phyloP scores from a whole-genome alignment of 1,284 basidiomycete genomes.

The Ustilago vetiveriae region DNA sequence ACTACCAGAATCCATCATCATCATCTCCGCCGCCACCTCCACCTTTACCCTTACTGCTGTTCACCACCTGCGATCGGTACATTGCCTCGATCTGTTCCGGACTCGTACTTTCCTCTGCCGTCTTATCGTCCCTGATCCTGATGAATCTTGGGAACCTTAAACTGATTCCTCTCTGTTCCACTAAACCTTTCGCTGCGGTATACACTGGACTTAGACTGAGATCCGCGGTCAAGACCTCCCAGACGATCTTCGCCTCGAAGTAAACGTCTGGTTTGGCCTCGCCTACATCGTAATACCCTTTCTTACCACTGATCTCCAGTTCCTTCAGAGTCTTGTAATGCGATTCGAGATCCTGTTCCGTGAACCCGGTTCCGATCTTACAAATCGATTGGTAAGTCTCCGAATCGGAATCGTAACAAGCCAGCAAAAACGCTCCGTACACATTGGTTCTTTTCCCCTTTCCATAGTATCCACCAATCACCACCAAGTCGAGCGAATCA shows the following conservation, averaged over 20 bases:
- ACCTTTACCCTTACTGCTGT: conserved; percentile 74
- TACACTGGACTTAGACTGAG: conserved; percentile 95
- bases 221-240: conserved; percentile 98
- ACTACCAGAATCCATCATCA: conserved; percentile 88
- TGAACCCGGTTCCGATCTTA: conserved; percentile 98
- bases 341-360: conserved; percentile 80
- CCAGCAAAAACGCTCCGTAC: conserved; percentile 65
- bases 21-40: conserved; percentile 70
- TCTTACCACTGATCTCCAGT: conserved; percentile 75
- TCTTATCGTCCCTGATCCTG: conserved; percentile 90
- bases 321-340: conserved; percentile 85
- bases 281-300: conserved; percentile 74
- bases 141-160: conserved; percentile 95
- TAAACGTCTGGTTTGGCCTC: conserved; percentile 65
- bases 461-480: conserved; percentile 95
- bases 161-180: conserved; percentile 75
- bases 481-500: conserved; percentile 95
- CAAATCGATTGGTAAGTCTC: conserved; percentile 71
- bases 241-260: conserved; percentile 74
- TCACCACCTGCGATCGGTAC: conserved; percentile 82
- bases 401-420: conserved; percentile 61
- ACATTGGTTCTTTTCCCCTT: conserved; percentile 89
- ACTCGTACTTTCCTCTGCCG: conserved; percentile 86
- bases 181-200: conserved; percentile 86
- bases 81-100: conserved; percentile 95